A percentile compares a stretch with the other conserved stretches of the same genome.
Conservation (phyloP, 768 basidiomycete genomes). For the Cystofilobasidium macerans region DNA sequence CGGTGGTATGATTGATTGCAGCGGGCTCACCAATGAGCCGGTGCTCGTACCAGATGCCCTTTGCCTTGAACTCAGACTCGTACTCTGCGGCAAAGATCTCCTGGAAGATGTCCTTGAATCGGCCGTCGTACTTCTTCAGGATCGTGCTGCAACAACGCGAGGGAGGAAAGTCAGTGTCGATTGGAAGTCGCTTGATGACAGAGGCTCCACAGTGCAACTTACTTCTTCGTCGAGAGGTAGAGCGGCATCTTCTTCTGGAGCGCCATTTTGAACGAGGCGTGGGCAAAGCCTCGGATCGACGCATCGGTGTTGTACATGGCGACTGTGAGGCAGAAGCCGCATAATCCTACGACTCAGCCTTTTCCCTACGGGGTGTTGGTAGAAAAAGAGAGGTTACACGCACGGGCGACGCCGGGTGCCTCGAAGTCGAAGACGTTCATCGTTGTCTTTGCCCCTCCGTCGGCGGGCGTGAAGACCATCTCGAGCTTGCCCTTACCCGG, state of each 20-base stretch:
- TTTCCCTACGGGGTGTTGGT: too few species aligned
- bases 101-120: slow-evolving; percentile 99
- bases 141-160: slow-evolving; percentile 39
- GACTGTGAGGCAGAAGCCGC: slow-evolving; percentile 38
- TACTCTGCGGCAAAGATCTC: slow-evolving; percentile 79
- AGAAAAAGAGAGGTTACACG: neutral
- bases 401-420: slow-evolving; percentile 69
- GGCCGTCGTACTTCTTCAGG: slow-evolving; percentile 74
- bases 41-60: slow-evolving; percentile 84
- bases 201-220: neutral
- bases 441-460: slow-evolving; percentile 47
- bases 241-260: slow-evolving; percentile 46
- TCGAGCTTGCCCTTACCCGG: slow-evolving; percentile 89
- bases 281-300: slow-evolving; percentile 91
- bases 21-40: slow-evolving; percentile 45
- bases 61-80: slow-evolving; percentile 56
- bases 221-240: neutral
- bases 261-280: slow-evolving; percentile 96
- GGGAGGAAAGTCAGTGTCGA: neutral
- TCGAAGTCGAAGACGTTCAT: slow-evolving; percentile 90
- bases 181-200: neutral
- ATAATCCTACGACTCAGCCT: too few species aligned
- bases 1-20: neutral
- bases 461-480: slow-evolving; percentile 72
- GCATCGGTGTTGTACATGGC: slow-evolving; percentile 99